phyloP scores from a whole-genome alignment of 305 asterid species.

The Withania somnifera region DNA sequence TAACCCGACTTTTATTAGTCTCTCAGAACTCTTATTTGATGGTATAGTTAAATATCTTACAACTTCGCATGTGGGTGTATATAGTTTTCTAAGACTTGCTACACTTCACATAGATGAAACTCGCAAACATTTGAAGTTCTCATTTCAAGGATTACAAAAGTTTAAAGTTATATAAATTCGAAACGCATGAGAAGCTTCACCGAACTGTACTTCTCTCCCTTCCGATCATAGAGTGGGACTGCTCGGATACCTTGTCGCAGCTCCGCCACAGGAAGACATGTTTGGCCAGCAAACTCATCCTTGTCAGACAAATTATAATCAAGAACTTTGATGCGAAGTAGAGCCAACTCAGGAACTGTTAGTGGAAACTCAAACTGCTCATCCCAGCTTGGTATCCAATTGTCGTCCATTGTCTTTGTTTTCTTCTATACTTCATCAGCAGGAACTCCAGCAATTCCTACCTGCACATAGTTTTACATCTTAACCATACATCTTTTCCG shows the following conservation, averaged over 20 bases:
- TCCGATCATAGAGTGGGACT: constrained; percentile 40
- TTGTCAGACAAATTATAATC: constrained; percentile 56
- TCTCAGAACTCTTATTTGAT: not conserved
- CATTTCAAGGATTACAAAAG: not conserved
- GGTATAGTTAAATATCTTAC: not conserved
- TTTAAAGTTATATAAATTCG: constrained; percentile 30
- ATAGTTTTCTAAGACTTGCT: not conserved
- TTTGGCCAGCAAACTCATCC: constrained; percentile 78
- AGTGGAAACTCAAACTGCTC: constrained; percentile 54
- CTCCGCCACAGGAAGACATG: constrained; percentile 59
- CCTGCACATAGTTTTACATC: constrained; percentile 23
- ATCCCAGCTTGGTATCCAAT: constrained; percentile 77
- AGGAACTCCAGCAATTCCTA: constrained; percentile 74
- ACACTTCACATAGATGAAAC: not conserved
- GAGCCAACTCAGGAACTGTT: constrained; percentile 67
- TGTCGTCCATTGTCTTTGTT: constrained; percentile 48
- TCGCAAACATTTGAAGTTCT: not conserved
- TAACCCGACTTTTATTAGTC: not conserved
- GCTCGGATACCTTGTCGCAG: constrained; percentile 66
- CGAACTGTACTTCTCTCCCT: constrained; percentile 44
- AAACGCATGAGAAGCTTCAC: constrained; percentile 73
- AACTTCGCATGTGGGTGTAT: not conserved
- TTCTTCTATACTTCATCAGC: constrained; percentile 50
- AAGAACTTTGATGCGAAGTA: constrained; percentile 62
- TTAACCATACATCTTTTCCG: not conserved